Conservation (phyloP, 202 grass and related monocot genomes). For the Bolboschoenoplectus hybrid region DNA sequence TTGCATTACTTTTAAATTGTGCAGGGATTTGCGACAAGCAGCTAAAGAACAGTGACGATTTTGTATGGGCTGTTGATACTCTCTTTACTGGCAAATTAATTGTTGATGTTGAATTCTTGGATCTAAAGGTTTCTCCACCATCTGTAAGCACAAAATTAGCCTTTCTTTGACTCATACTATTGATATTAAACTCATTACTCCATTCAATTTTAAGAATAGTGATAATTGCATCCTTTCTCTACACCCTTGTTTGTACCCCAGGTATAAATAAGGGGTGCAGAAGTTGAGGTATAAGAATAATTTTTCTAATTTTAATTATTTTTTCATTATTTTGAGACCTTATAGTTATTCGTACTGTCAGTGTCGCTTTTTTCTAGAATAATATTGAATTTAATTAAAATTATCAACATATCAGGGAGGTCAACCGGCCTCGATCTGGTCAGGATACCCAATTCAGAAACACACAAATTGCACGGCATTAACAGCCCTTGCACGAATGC, state of each 20-base stretch:
- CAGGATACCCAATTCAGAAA: slow-evolving; percentile 55
- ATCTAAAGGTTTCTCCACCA: slow-evolving; percentile 71
- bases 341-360: background rate
- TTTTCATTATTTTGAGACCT: background rate
- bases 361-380: background rate
- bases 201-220: background rate
- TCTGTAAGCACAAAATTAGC: slow-evolving; percentile 62
- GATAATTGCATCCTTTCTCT: too few relatives aligned
- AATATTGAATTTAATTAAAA: background rate
- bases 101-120: slow-evolving; percentile 93
- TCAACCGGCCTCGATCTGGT: slow-evolving; percentile 81
- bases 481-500: slow-evolving; percentile 57
- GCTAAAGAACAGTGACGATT: slow-evolving; percentile 79
- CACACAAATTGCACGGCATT: slow-evolving; percentile 53
- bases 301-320: background rate
- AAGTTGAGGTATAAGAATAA: too few relatives aligned
- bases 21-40: slow-evolving; percentile 83
- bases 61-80: slow-evolving; percentile 86
- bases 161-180: background rate
- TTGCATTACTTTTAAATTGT: slow-evolving; percentile 23
- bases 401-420: slow-evolving; percentile 61
- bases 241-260: too few relatives aligned
- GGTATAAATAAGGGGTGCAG: too few relatives aligned
- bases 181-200: background rate
- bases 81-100: slow-evolving; percentile 79